Percentiles rank a stretch among this genome's conserved stretches.
Conservation (phyloP, 306 rosid species). For the Betula pendula region DNA sequence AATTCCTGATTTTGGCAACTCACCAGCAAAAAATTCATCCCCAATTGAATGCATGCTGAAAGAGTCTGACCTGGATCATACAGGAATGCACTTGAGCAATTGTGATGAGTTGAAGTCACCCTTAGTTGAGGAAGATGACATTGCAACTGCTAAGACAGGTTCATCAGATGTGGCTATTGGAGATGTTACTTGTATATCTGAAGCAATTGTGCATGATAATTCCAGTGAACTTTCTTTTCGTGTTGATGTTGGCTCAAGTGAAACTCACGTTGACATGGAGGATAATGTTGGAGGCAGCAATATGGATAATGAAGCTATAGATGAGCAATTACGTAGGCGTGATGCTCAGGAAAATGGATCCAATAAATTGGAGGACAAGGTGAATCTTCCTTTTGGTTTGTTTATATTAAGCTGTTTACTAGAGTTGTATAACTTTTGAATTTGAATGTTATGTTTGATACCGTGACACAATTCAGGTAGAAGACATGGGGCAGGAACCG, state of each 20-base stretch:
- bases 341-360: slow-evolving; percentile 33
- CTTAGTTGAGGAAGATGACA: slow-evolving; percentile 23
- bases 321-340: slow-evolving; percentile 28
- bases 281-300: slow-evolving; percentile 31
- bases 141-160: slow-evolving; percentile 26
- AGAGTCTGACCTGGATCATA: slow-evolving; percentile 35
- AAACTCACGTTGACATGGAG: slow-evolving; percentile 34
- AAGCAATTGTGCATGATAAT: slow-evolving; percentile 24
- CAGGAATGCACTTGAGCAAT: slow-evolving; percentile 20
- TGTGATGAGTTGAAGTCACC: slow-evolving; percentile 31
- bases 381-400: slow-evolving; percentile 20
- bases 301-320: slow-evolving; percentile 21
- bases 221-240: slow-evolving; percentile 29
- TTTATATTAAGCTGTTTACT: slow-evolving; percentile 3
- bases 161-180: slow-evolving; percentile 27
- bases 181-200: slow-evolving; percentile 18
- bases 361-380: slow-evolving; percentile 32
- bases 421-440: slow-evolving; percentile 23
- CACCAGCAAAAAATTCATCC: slow-evolving; percentile 34
- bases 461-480: slow-evolving; percentile 44
- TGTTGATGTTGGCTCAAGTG: slow-evolving; percentile 32
- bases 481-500: slow-evolving; percentile 36
- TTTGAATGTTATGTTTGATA: slow-evolving; percentile 19
- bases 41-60: slow-evolving; percentile 12
- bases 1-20: slow-evolving; percentile 40